Conservation (phyloP, 805 yeast species). For the Ogataea kodamae region DNA sequence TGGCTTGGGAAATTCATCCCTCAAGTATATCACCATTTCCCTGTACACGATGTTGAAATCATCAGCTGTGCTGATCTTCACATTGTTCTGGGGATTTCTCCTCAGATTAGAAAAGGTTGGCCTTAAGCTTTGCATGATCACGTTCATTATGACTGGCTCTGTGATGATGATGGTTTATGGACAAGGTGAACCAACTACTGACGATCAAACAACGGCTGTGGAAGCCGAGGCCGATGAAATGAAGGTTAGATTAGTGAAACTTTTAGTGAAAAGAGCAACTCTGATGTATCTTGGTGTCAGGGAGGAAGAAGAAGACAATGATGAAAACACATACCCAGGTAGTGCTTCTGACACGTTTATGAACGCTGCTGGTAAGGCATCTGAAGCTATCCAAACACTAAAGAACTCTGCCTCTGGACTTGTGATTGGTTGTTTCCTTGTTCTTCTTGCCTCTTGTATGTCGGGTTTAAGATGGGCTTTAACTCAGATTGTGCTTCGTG, state of each 20-base stretch:
- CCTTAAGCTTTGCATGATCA: constrained; percentile 61
- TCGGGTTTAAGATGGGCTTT: constrained; percentile 91
- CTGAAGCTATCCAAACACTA: constrained; percentile 6
- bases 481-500: constrained; percentile 72
- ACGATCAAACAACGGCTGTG: constrained; percentile 10
- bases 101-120: constrained; percentile 71
- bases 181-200: constrained; percentile 16
- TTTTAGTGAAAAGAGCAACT: constrained; percentile 19
- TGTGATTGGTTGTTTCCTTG: constrained; percentile 63
- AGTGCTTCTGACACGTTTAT: constrained; percentile 1
- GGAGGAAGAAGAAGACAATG: constrained; percentile 5
- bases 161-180: constrained; percentile 79
- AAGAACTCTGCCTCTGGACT: constrained; percentile 15
- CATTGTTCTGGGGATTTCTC: constrained; percentile 74
- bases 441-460: constrained; percentile 67
- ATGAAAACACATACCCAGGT: background rate
- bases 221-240: constrained; percentile 22
- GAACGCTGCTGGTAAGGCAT: constrained; percentile 13
- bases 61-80: constrained; percentile 72
- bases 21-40: constrained; percentile 69
- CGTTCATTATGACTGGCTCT: constrained; percentile 72
- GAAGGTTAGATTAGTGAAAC: constrained; percentile 16
- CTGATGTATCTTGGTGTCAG: constrained; percentile 11
- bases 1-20: constrained; percentile 80
- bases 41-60: constrained; percentile 89